phyloP scores from a whole-genome alignment of 768 basidiomycete genomes.

The Rhizopogon sp. region DNA sequence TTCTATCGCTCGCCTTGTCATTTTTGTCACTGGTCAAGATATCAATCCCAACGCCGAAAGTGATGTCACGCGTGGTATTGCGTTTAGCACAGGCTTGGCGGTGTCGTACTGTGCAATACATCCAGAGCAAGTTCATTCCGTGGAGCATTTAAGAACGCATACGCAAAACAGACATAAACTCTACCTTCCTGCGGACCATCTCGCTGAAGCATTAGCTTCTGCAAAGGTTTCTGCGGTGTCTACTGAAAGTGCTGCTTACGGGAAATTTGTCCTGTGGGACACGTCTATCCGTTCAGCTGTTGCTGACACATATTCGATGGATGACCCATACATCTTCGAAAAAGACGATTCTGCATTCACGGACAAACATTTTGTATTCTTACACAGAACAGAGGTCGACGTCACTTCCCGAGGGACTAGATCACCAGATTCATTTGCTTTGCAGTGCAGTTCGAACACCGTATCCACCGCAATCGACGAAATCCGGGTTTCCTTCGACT shows the following conservation, averaged over 20 bases:
- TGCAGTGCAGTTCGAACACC: slow-evolving; percentile 27
- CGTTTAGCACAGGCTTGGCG: slow-evolving; percentile 48
- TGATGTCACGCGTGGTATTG: slow-evolving; percentile 66
- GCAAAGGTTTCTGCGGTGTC: slow-evolving; percentile 30
- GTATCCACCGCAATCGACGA: slow-evolving; percentile 48
- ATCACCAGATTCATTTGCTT: slow-evolving; percentile 3
- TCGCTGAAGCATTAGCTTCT: slow-evolving; percentile 40
- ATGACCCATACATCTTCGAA: slow-evolving; percentile 57
- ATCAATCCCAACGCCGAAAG: slow-evolving; percentile 67
- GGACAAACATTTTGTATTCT: slow-evolving; percentile 37
- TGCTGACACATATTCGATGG: slow-evolving; percentile 61
- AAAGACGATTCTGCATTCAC: slow-evolving; percentile 42
- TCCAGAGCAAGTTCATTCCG: slow-evolving; percentile 10
- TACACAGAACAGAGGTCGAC: slow-evolving; percentile 30
- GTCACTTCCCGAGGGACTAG: slow-evolving; percentile 14
- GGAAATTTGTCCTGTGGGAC: slow-evolving; percentile 42
- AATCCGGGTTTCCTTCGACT: slow-evolving; percentile 46
- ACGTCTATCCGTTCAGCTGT: slow-evolving; percentile 55
- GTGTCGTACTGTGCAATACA: slow-evolving; percentile 50
- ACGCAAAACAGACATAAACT: slow-evolving; percentile 49
- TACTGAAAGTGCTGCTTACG: slow-evolving; percentile 34
- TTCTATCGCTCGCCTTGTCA: slow-evolving; percentile 55
- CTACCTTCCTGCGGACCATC: slow-evolving; percentile 46
- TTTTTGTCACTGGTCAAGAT: slow-evolving; percentile 76
- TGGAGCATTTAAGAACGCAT: slow-evolving; percentile 22